Conservation (phyloP, 1,284 basidiomycete species). For the Papiliotrema nemorosa region DNA sequence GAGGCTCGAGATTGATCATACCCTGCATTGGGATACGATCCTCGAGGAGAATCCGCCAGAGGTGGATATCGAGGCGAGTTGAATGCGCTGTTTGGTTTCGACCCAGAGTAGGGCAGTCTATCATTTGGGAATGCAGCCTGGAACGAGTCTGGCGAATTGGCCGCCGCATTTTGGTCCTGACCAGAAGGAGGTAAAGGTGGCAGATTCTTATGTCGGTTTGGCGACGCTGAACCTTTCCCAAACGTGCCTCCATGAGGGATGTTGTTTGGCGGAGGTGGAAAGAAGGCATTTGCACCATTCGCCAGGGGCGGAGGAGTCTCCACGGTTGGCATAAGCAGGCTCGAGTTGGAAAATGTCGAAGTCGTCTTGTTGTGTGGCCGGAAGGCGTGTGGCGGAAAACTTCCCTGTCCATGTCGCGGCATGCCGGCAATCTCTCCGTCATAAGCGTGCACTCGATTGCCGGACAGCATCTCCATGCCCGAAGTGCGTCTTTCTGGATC, state of each 20-base stretch:
- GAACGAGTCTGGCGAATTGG: constrained; percentile 20
- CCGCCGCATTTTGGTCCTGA: constrained; percentile 2
- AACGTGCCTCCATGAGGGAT: constrained; percentile 4
- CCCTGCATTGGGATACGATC: neutral
- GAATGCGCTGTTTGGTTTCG: too few relatives aligned
- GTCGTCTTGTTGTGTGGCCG: constrained; percentile 27
- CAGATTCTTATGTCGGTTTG: constrained; percentile 44
- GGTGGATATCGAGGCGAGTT: too few relatives aligned
- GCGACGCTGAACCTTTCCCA: constrained; percentile 26
- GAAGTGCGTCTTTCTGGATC: constrained; percentile 17
- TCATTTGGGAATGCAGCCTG: neutral
- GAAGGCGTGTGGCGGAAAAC: constrained; percentile 8
- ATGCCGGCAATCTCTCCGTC: neutral
- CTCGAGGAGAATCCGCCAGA: neutral
- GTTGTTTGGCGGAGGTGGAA: constrained; percentile 9
- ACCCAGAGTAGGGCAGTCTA: neutral
- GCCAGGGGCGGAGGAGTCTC: constrained; percentile 7
- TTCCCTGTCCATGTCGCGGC: neutral
- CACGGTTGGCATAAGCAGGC: constrained; percentile 28
- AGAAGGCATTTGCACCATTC: constrained; percentile 9
- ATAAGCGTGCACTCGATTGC: neutral
- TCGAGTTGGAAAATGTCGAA: constrained; percentile 30
- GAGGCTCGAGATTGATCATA: constrained; percentile 10
- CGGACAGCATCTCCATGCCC: constrained; percentile 32
- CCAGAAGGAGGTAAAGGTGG: constrained; percentile 40